Evolutionary conservation across 805 yeast species (phyloP), one percentile per base, ranked within the genome.

Genomic region (Barnettozyma wickerhamii): DNA sequence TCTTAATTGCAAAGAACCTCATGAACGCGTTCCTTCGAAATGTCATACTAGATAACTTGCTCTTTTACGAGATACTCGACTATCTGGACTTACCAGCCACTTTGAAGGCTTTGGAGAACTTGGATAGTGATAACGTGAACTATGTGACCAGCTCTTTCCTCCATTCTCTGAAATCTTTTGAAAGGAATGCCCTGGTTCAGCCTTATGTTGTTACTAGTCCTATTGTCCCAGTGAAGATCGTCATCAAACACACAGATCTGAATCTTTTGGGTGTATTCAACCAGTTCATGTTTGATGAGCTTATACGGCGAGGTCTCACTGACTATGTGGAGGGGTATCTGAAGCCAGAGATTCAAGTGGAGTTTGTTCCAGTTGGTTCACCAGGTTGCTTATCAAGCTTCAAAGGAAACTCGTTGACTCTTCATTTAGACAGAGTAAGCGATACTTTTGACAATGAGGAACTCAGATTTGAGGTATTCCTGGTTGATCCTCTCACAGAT

Each of bases 31-130:
- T 41, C 31, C 12, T 41, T 10, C 20, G 17, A n/a, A 37, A 41
- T 24, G 26, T 41, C 23, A 33, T 41, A 4, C 10, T 41, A 9
- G 19, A 37, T 17, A 34, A 32, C 4, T 19, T 41, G n/a, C 15
- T 41, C 15, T 17, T 20, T 7, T 37, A 29, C 35, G 44, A 41
- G 30, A 41, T 41, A 4, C 24, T 36, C 17, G 17, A 33, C 6
- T 32, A 41, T 23, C 12, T 41, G 7, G 33, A 35, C 12, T 9
- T 13, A 2, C n/a, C 10, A 2, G 26, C 5, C 10, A 26, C 38
- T 2, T 10, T 15, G 28, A 13, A 15, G 19, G n/a, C 29, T 9
- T 14, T 28, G 13, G 5, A 7, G 30, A 3, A 15, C n/a, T 19
- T n/a, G 10, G 4, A 6, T 20, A 5, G 19, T 15, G 7, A 19